Percentiles rank a stretch among this genome's conserved stretches.
Evolutionary conservation across 352 stramenopile species (phyloP).

Genomic region (Chrysophaeum taylorii): DNA sequence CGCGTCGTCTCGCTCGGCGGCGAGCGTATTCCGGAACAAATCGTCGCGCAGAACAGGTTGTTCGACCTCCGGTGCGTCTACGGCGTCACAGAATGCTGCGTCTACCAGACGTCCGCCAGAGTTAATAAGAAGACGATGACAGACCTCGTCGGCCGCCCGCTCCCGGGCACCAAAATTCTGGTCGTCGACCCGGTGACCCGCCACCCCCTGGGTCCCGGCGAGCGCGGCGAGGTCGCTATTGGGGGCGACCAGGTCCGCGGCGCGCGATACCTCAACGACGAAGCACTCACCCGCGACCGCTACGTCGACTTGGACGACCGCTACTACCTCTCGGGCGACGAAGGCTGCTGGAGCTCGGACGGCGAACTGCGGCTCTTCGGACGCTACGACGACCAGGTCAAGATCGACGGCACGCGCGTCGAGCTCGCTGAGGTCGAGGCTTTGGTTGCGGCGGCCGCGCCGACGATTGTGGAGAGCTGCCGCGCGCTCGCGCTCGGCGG

Average conservation of each 20-base stretch:
- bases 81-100: constrained; percentile 22
- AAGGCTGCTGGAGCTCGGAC: constrained; percentile 14
- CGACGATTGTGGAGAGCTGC: no score
- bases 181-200: background rate
- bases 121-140: no score
- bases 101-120: constrained; percentile 15
- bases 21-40: constrained; percentile 8
- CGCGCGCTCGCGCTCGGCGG: background rate
- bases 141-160: no score
- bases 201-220: background rate
- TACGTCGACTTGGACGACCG: background rate
- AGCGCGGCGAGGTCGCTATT: constrained; percentile 19
- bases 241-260: constrained; percentile 17
- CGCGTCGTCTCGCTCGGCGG: constrained; percentile 20
- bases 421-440: constrained; percentile 26
- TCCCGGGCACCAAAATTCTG: background rate
- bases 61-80: constrained; percentile 17
- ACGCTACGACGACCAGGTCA: constrained; percentile 26
- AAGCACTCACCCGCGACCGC: background rate
- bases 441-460: background rate
- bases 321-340: constrained; percentile 24
- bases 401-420: constrained; percentile 22
- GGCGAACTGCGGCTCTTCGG: constrained; percentile 15
- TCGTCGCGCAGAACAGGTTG: background rate
- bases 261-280: constrained; percentile 18